Conservation (phyloP, 306 rosid species). For the Crataegus laevigata region DNA sequence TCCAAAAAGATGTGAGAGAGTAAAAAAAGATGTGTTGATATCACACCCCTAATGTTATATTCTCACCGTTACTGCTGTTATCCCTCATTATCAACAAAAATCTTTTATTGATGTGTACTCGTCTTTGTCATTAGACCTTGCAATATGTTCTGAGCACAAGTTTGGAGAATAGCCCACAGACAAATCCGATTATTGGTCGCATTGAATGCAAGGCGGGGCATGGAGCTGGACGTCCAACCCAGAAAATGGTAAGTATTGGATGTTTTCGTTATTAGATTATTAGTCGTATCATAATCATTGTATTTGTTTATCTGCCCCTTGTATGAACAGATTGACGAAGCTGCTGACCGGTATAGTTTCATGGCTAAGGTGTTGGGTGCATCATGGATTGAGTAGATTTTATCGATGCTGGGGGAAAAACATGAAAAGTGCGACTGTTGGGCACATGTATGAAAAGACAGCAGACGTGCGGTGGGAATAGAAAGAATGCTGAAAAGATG, state of each 20-base stretch:
- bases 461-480: too few relatives aligned
- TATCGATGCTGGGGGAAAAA: background rate
- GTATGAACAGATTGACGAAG: constrained; percentile 48
- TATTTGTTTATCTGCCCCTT: background rate
- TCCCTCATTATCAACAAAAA: too few relatives aligned
- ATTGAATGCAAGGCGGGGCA: constrained; percentile 93
- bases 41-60: too few relatives aligned
- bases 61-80: too few relatives aligned
- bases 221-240: constrained; percentile 82
- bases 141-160: constrained; percentile 64
- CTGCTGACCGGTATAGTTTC: constrained; percentile 47
- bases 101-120: too few relatives aligned
- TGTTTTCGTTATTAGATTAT: background rate
- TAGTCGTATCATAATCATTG: background rate
- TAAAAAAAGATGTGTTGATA: too few relatives aligned
- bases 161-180: constrained; percentile 72
- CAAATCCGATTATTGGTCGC: constrained; percentile 83
- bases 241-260: constrained; percentile 53
- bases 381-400: constrained; percentile 32
- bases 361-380: constrained; percentile 52
- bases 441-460: too few relatives aligned
- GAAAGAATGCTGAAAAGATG: too few relatives aligned
- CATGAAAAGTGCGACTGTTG: too few relatives aligned
- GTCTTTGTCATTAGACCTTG: constrained; percentile 44
- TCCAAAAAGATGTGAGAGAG: too few relatives aligned